Conservation (phyloP, 1,284 basidiomycete genomes). For the Cryptococcus sp. region DNA sequence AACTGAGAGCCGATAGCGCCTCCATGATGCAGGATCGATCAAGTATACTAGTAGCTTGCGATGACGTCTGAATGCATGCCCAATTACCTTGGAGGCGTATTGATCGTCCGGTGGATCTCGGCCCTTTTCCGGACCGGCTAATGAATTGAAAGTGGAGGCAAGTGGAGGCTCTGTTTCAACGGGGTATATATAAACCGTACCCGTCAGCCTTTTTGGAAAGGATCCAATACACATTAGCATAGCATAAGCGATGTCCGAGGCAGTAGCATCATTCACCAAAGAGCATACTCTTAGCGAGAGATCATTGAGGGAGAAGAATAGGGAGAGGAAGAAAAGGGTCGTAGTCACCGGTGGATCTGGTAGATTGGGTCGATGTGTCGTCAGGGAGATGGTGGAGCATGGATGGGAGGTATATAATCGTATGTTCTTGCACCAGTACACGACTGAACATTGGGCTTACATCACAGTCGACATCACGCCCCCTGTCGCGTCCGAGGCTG, state of each 20-base stretch:
- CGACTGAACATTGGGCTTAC: neutral
- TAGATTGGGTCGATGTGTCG: constrained; percentile 41
- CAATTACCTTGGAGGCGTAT: no score
- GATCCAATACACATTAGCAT: neutral
- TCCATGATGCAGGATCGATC: no score
- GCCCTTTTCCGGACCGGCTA: no score
- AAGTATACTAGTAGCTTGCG: no score
- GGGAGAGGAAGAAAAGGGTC: constrained; percentile 24
- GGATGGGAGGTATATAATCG: constrained; percentile 33
- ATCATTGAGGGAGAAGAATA: constrained; percentile 13
- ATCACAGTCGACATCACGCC: constrained; percentile 21
- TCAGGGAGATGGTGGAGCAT: constrained; percentile 39
- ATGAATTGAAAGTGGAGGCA: neutral
- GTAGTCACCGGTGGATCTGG: constrained; percentile 44
- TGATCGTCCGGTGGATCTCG: no score
- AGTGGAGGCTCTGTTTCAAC: neutral
- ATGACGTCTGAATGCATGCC: no score
- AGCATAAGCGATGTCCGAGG: constrained; percentile 3
- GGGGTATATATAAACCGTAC: no score
- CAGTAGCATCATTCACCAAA: constrained; percentile 18
- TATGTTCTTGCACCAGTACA: constrained; percentile 1
- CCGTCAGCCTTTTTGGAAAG: neutral
- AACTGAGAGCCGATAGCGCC: no score
- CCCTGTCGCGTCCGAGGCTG: constrained; percentile 30
- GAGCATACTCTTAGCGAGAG: constrained; percentile 20